Percentiles rank a stretch among this genome's conserved stretches.
These are phyloP conservation scores for Neoascochyta sp. DNA, from an alignment of 2,329 filamentous ascomycete species.

Conservation along the genomic window DNA sequence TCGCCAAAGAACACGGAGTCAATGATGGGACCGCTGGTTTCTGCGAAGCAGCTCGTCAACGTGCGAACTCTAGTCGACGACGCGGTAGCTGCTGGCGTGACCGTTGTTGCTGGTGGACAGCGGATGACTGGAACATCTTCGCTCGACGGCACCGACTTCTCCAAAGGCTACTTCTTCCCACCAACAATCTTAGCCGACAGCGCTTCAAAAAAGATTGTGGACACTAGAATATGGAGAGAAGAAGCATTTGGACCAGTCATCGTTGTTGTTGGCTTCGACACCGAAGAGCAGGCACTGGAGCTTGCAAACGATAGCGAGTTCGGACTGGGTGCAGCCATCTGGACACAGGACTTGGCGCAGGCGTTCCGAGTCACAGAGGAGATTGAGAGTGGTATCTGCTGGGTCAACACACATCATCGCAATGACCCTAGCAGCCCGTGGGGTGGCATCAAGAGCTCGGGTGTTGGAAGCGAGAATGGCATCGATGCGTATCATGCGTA, in stretches of 20 bases:
- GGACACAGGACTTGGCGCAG: constrained; percentile 50
- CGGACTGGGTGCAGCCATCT: constrained; percentile 50
- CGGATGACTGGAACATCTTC: constrained; percentile 48
- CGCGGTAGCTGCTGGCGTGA: constrained; percentile 38
- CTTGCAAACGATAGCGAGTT: constrained; percentile 52
- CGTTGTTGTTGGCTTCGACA: constrained; percentile 47
- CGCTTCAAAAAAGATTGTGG: constrained; percentile 27
- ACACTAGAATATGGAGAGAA: constrained; percentile 41
- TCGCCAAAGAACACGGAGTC: constrained; percentile 54
- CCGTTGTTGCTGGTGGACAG: constrained; percentile 47
- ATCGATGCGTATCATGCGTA: constrained; percentile 49
- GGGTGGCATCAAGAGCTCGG: constrained; percentile 61
- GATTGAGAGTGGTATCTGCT: constrained; percentile 50
- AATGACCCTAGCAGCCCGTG: constrained; percentile 70
- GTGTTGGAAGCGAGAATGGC: constrained; percentile 71
- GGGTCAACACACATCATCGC: constrained; percentile 58
- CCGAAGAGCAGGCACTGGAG: constrained; percentile 46
- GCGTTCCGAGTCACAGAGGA: constrained; percentile 46
- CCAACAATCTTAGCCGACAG: constrained; percentile 43
- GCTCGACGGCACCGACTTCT: constrained; percentile 52
- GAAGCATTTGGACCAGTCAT: constrained; percentile 54
- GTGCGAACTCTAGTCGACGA: constrained; percentile 38
- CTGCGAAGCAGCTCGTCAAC: constrained; percentile 46
- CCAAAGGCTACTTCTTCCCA: constrained; percentile 50
- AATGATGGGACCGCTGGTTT: constrained; percentile 64